Evolutionary conservation across 495 filamentous ascomycete species (phyloP), one percentile per base, ranked within the genome.

Genomic region (Lophium mytilinum): DNA sequence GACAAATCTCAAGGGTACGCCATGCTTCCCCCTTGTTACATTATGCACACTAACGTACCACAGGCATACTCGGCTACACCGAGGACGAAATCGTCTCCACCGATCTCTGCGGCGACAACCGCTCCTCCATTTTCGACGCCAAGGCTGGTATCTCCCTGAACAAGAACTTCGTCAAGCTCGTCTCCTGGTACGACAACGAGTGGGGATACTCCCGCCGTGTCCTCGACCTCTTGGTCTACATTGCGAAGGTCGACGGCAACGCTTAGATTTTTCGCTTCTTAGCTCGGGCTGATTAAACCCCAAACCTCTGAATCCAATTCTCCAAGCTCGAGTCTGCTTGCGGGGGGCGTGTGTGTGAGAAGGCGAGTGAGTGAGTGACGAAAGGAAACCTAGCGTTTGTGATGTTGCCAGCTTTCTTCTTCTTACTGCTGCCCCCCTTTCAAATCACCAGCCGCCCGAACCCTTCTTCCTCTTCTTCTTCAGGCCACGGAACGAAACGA

Each of bases 201-300:
- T 88, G 86, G 85, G 93, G 92, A 67, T 98, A 98, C 86, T 94
- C 88, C 74, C 90, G 90, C 79, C 93, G 93, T 86, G 94, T 97
- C 62, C 82, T 96, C 62, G 93, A 98, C 76, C 91, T 98, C 69
- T 79, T 98, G 57, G 79, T 81, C 76, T 90, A 95, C 82, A 87
- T 96, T 68, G 79, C 89, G 74, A 90, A 91, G 82, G 85, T 89
- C 54, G 92, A 97, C 71, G 71, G 69, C 66, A 80, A 67, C 51
- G 63, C 67, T 50, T 72, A 69, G 66, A 30, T 30, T 30, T 6
- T 30, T 30, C 2, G 24, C 24, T 30, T 30, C 24, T 30, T 30
- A 30, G 24, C 24, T 30, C 2, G 24, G 24, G 24, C 24, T 30
- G 24, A 30, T 30, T 3, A 30, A 30, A 30, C 2, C 6, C 24